Conservation (phyloP, 1,284 basidiomycete species). For the Boletus semigastroideus region DNA sequence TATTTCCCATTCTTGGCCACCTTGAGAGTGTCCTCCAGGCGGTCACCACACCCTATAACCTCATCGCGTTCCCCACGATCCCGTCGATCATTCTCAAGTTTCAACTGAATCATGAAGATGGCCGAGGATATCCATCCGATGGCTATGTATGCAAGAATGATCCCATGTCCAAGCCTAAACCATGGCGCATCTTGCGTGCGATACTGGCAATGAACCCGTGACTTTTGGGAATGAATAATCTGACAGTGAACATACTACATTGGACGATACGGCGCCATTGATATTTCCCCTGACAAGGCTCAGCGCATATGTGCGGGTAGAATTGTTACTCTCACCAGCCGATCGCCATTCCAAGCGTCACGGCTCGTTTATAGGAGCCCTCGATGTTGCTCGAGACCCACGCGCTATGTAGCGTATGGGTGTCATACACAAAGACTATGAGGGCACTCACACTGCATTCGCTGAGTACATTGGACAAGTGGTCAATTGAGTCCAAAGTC, state of each 20-base stretch:
- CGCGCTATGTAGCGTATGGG: conserved; percentile 34
- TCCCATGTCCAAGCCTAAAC: conserved; percentile 51
- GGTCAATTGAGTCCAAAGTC: conserved; percentile 5
- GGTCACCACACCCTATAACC: conserved; percentile 35
- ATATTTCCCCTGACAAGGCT: conserved; percentile 39
- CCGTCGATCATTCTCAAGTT: conserved; percentile 43
- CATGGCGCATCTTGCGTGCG: conserved; percentile 41
- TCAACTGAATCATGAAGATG: conserved; percentile 38
- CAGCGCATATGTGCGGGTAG: not conserved
- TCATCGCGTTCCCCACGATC: conserved; percentile 50
- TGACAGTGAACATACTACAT: conserved; percentile 36
- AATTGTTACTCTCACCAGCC: conserved; percentile 28
- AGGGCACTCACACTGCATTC: conserved; percentile 45
- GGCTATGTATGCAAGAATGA: conserved; percentile 49
- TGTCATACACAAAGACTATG: not conserved
- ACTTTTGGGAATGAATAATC: conserved; percentile 13
- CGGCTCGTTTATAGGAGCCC: conserved; percentile 41
- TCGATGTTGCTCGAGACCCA: conserved; percentile 54
- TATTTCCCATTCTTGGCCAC: conserved; percentile 38
- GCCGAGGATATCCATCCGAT: conserved; percentile 45
- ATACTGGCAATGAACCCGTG: conserved; percentile 28
- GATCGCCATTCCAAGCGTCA: conserved; percentile 41
- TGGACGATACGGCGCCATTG: conserved; percentile 47
- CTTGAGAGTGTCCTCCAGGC: conserved; percentile 6
- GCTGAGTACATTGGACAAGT: conserved; percentile 27